Conservation (phyloP, 2,329 filamentous ascomycete species). For the Escovopsis sp. region DNA sequence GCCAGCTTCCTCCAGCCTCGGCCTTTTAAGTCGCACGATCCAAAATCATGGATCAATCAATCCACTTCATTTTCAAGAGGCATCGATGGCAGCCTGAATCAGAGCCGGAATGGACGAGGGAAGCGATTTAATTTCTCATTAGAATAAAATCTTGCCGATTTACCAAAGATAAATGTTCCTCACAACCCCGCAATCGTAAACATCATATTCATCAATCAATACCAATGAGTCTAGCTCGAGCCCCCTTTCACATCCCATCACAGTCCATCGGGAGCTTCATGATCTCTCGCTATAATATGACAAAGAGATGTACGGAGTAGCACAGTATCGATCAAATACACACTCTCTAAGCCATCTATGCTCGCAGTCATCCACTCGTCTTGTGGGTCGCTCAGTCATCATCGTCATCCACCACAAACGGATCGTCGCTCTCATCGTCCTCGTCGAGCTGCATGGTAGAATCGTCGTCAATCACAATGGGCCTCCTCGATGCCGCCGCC, state of each 20-base stretch:
- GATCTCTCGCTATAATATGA: neutral
- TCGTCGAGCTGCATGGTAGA: conserved; percentile 17
- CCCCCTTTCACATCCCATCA: too few species aligned
- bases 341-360: neutral
- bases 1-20: neutral
- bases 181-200: too few species aligned
- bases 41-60: too few species aligned
- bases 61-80: neutral
- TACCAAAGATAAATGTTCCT: too few species aligned
- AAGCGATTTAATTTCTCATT: too few species aligned
- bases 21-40: neutral
- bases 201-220: too few species aligned
- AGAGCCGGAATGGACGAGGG: neutral
- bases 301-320: neutral
- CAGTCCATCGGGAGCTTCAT: too few species aligned
- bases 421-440: conserved; percentile 28
- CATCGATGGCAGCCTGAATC: neutral
- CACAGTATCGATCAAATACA: neutral
- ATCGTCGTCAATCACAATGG: conserved; percentile 24
- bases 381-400: conserved; percentile 14
- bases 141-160: too few species aligned
- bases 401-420: conserved; percentile 32
- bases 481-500: conserved; percentile 26
- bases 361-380: neutral
- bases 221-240: too few species aligned